Percentiles rank a stretch among this genome's conserved stretches.
phyloP scores from a whole-genome alignment of 2,329 filamentous ascomycete species.

The Didymella pomorum region DNA sequence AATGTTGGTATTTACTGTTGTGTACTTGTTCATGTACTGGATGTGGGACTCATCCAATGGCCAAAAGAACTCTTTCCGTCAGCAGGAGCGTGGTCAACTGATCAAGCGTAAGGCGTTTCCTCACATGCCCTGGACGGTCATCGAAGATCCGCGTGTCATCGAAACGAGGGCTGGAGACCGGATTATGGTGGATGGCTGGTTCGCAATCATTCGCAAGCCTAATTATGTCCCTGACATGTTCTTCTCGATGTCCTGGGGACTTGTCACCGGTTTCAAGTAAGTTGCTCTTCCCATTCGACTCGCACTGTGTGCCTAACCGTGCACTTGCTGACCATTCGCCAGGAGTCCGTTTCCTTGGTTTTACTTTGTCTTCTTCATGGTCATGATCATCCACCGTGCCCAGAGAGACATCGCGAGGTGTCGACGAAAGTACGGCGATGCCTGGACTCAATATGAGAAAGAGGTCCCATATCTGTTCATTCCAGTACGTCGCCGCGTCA shows the following conservation, averaged over 20 bases:
- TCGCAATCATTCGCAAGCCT: slow-evolving; percentile 76
- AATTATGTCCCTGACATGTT: slow-evolving; percentile 84
- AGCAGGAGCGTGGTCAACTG: slow-evolving; percentile 73
- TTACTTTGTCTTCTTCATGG: slow-evolving; percentile 79
- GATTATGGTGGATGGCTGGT: slow-evolving; percentile 80
- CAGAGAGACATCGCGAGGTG: slow-evolving; percentile 77
- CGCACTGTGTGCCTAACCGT: neutral
- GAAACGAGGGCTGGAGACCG: slow-evolving; percentile 74
- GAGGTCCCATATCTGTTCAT: slow-evolving; percentile 84
- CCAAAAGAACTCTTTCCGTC: slow-evolving; percentile 91
- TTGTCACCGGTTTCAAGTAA: slow-evolving; percentile 78
- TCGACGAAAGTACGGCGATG: slow-evolving; percentile 77
- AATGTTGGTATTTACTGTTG: slow-evolving; percentile 68
- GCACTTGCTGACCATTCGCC: neutral
- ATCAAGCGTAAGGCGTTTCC: slow-evolving; percentile 80
- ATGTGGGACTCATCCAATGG: slow-evolving; percentile 90
- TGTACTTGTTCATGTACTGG: slow-evolving; percentile 84
- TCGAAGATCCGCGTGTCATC: slow-evolving; percentile 82
- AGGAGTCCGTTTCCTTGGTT: slow-evolving; percentile 79
- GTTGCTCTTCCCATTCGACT: neutral
- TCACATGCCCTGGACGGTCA: slow-evolving; percentile 81
- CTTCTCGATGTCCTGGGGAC: slow-evolving; percentile 78
- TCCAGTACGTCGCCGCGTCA: slow-evolving; percentile 56
- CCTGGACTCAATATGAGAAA: slow-evolving; percentile 81
- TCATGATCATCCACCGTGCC: slow-evolving; percentile 81